phyloP scores from a whole-genome alignment of 192 early-diverging fungal species.

The Coemansia sp. region DNA sequence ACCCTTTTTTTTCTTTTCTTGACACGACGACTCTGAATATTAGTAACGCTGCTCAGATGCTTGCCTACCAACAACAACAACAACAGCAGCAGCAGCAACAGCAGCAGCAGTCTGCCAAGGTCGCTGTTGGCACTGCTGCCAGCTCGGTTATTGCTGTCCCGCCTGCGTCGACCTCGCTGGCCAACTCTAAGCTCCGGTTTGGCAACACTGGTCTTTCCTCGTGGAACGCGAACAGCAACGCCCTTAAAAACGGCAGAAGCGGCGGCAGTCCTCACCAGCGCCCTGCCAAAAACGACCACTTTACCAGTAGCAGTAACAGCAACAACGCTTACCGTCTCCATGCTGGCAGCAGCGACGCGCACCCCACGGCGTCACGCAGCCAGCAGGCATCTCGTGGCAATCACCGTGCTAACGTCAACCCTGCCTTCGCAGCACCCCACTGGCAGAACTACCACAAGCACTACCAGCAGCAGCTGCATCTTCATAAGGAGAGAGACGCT shows the following conservation, averaged over 20 bases:
- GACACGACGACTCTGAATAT: background rate
- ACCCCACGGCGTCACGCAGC: conserved; percentile 21
- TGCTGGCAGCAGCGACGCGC: conserved; percentile 17
- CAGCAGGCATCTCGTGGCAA: conserved; percentile 42
- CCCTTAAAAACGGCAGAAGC: conserved; percentile 5
- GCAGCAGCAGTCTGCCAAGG: conserved; percentile 15
- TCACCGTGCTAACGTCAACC: conserved; percentile 27
- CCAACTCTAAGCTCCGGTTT: conserved; percentile 47
- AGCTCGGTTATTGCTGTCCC: conserved; percentile 26
- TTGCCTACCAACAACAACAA: conserved; percentile 50
- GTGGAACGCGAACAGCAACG: conserved; percentile 20
- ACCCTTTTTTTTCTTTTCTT: conserved; percentile 3
- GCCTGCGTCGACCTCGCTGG: conserved; percentile 35
- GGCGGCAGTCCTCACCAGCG: background rate
- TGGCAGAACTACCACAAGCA: conserved; percentile 52
- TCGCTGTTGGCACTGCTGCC: conserved; percentile 11
- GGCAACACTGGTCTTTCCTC: conserved; percentile 45
- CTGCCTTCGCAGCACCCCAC: conserved; percentile 34
- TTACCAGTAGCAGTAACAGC: background rate
- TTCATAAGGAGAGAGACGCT: conserved; percentile 30
- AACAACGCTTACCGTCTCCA: conserved; percentile 27
- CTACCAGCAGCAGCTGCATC: conserved; percentile 41
- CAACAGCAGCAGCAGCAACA: conserved; percentile 26
- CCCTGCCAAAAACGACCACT: conserved; percentile 10
- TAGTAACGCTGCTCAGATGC: conserved; percentile 22